Percentiles rank a stretch among this genome's conserved stretches.
These are phyloP conservation scores for Aspergillus felis DNA, from an alignment of 2,329 filamentous ascomycete genomes.

Conservation along the genomic window DNA sequence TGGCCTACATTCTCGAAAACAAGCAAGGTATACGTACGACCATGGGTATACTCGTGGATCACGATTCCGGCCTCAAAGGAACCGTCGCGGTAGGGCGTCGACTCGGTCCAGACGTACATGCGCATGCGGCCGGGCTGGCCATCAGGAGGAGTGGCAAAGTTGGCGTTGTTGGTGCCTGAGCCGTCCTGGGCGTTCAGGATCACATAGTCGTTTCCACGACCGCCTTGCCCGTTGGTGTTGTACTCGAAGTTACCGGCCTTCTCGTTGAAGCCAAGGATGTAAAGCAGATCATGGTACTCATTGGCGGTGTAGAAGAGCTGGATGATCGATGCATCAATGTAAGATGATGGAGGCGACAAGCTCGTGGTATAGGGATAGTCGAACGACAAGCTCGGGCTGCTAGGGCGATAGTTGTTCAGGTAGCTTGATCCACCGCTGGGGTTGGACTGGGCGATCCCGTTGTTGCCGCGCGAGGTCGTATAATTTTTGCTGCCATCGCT, in stretches of 20 bases:
- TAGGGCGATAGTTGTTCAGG: constrained; percentile 8
- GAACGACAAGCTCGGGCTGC: constrained; percentile 5
- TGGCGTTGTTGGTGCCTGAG: constrained; percentile 13
- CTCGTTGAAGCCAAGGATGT: constrained; percentile 12
- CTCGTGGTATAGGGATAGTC: constrained; percentile 7
- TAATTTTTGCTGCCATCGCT: constrained; percentile 9
- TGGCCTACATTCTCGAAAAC: too few relatives aligned
- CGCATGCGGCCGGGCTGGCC: constrained; percentile 13
- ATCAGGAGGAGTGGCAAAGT: constrained; percentile 13
- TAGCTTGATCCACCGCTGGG: constrained; percentile 6
- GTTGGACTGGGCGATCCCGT: constrained; percentile 13
- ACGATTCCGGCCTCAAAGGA: constrained; percentile 13
- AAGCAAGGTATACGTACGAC: constrained; percentile 1
- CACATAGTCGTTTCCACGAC: constrained; percentile 10
- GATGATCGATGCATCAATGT: constrained; percentile 13
- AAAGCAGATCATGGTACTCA: constrained; percentile 15
- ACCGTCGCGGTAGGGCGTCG: constrained; percentile 5
- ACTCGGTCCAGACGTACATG: constrained; percentile 12
- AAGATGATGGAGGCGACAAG: constrained; percentile 5
- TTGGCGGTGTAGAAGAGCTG: constrained; percentile 18
- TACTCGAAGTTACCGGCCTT: constrained; percentile 13
- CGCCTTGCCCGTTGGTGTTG: constrained; percentile 10
- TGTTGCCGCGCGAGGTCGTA: constrained; percentile 12
- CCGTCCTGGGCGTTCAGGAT: constrained; percentile 16
- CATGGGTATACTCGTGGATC: constrained; percentile 17